Base-by-base conservation (phyloP, 1,284 basidiomycete genomes). In the Pseudozyma thailandica region DNA sequence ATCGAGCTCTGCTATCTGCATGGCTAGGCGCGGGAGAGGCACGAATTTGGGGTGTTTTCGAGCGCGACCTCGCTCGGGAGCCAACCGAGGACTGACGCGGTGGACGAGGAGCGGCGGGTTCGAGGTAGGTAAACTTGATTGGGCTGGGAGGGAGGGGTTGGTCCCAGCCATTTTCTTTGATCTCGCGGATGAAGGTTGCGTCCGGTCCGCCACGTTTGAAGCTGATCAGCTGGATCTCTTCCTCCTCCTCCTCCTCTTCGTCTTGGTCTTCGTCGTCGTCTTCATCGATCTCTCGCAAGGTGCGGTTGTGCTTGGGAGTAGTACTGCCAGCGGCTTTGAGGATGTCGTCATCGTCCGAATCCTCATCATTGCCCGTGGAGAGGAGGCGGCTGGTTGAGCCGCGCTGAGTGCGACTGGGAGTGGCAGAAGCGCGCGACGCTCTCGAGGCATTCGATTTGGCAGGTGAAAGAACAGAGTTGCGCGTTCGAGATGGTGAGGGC, bases 151-250 rank as follows among this genome's bases (percentile, higher is more conserved):
- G 57, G 13, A 56, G 15, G 4, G 59, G 58, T 39, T 53, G 64
- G 31, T 72, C 60, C 71, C 71, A 73, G 18, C 71, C 71, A 16
- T 69, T 69, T 27, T 64, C 46, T 21, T 60, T 60, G 47, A 69
- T 61, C 51, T 73, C 71, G 18, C 55, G 51, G n/a, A 73, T 42
- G 45, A 73, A 73, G 18, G 63, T 58, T 3, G 70, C 64, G 28
- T 72, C 70, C 8, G 70, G 56, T 6, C 64, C 70, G 10, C 56
- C 50, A 12, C 70, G 70, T 10, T 50, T 66, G 59, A 68, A 47
- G 47, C 46, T 53, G 46, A 72, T 30, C 15, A 68, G 41, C 27
- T 64, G 44, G 35, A 72, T 62, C 37, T 66, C 69, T 5, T 72
- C 69, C 12, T 68, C 57, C 12, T 56, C 49, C 12, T 68, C 46